These are phyloP conservation scores for Phoma sp. DNA, from an alignment of 2,329 filamentous ascomycete genomes.

Conservation along the genomic window DNA sequence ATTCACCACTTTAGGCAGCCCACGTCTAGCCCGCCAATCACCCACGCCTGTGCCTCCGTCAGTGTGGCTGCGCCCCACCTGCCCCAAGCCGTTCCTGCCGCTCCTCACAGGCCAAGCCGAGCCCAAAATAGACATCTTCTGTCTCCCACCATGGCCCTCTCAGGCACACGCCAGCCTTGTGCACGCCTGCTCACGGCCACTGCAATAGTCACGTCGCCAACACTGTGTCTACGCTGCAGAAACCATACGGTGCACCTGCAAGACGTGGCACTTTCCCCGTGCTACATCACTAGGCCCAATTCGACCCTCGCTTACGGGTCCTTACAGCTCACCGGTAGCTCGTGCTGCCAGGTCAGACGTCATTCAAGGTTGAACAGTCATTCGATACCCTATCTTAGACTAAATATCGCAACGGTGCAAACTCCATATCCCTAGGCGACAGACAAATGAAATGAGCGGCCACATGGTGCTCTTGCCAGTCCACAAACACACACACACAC, in stretches of 20 bases:
- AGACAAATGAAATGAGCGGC: conserved; percentile 22
- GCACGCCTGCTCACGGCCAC: background rate
- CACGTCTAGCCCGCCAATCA: background rate
- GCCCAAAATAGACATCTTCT: conserved; percentile 14
- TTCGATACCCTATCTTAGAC: conserved; percentile 38
- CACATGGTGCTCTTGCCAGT: conserved; percentile 9
- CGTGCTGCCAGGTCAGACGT: conserved; percentile 9
- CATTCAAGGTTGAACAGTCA: conserved; percentile 18
- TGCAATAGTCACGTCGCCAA: background rate
- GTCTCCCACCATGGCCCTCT: background rate
- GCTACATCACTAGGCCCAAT: conserved; percentile 6
- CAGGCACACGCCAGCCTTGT: conserved; percentile 7
- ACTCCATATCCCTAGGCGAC: conserved; percentile 27
- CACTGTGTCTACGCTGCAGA: background rate
- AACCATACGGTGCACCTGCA: background rate
- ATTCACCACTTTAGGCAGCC: conserved; percentile 20
- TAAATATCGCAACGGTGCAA: conserved; percentile 37
- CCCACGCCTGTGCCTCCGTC: too few species aligned
- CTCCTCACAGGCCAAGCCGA: conserved; percentile 15
- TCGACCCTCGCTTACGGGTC: conserved; percentile 5
- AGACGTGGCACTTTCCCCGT: conserved; percentile 1
- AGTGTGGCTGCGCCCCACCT: conserved; percentile 17
- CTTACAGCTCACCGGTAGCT: conserved; percentile 13
- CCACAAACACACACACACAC: conserved; percentile 4
- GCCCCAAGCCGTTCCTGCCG: conserved; percentile 27